phyloP scores from a whole-genome alignment of 768 basidiomycete species.

The Arthromyces matolae region DNA sequence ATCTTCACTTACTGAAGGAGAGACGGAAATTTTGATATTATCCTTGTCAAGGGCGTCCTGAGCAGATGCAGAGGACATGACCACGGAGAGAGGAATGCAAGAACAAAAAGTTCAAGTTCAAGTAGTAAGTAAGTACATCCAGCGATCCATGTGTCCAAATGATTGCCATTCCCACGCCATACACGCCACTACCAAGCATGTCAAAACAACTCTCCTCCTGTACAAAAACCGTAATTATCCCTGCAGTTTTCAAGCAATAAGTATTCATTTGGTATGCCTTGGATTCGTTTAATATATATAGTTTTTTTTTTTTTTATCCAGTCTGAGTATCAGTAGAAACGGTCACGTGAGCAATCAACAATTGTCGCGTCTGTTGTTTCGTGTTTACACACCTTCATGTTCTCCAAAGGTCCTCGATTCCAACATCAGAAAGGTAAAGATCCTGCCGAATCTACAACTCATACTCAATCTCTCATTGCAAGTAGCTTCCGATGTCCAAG shows the following conservation, averaged over 20 bases:
- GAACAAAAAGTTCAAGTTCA: too few species aligned
- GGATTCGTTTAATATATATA: too few species aligned
- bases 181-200: slow-evolving; percentile 10
- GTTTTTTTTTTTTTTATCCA: neutral
- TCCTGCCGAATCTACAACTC: neutral
- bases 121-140: slow-evolving; percentile 10
- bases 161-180: slow-evolving; percentile 13
- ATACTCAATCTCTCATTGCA: neutral
- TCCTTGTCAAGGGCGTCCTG: neutral
- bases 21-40: slow-evolving; percentile 5
- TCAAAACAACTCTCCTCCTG: slow-evolving; percentile 1
- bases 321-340: neutral
- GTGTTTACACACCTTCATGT: slow-evolving; percentile 30
- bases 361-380: slow-evolving; percentile 16
- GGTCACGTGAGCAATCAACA: slow-evolving; percentile 14
- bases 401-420: slow-evolving; percentile 48
- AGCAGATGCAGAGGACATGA: slow-evolving; percentile 10
- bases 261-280: too few species aligned
- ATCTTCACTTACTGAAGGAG: slow-evolving; percentile 14
- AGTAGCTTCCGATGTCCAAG: slow-evolving; percentile 53
- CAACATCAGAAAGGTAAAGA: slow-evolving; percentile 34
- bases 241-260: too few species aligned
- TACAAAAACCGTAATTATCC: neutral
- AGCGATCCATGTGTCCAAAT: slow-evolving; percentile 15
- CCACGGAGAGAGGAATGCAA: slow-evolving; percentile 11